A percentile compares a stretch with the other conserved stretches of the same genome.
phyloP scores from a whole-genome alignment of 306 rosid species.

The Quercus engelmannii region DNA sequence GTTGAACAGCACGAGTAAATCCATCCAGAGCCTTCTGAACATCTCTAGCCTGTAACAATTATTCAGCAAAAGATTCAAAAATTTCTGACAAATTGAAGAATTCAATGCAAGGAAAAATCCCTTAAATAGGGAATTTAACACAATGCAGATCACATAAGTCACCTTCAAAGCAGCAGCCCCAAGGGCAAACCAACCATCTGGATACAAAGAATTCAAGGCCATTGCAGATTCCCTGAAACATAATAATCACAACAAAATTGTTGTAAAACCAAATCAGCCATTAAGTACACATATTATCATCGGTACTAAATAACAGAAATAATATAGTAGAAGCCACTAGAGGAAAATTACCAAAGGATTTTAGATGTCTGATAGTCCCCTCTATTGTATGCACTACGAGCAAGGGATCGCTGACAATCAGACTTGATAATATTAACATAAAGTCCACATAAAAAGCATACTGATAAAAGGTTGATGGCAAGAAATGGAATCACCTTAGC shows the following conservation, averaged over 20 bases:
- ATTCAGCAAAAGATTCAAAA: constrained; percentile 20
- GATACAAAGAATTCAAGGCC: constrained; percentile 90
- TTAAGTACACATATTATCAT: background rate
- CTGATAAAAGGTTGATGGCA: background rate
- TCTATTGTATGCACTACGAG: constrained; percentile 95
- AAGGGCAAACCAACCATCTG: constrained; percentile 96
- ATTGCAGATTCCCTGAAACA: constrained; percentile 88
- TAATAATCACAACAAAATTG: background rate
- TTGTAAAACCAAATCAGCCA: background rate
- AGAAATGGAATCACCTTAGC: constrained; percentile 63
- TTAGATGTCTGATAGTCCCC: constrained; percentile 78
- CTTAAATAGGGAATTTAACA: constrained; percentile 8
- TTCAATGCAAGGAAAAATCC: constrained; percentile 1
- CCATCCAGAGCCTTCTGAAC: constrained; percentile 90
- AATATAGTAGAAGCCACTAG: background rate
- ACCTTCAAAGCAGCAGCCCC: constrained; percentile 99
- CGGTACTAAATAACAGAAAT: background rate
- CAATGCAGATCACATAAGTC: constrained; percentile 19
- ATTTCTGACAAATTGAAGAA: constrained; percentile 1
- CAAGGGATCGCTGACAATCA: constrained; percentile 74
- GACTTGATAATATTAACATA: background rate
- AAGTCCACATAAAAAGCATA: constrained; percentile 6
- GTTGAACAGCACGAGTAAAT: constrained; percentile 94
- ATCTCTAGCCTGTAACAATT: constrained; percentile 73
- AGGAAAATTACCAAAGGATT: constrained; percentile 41